Percentiles rank a stretch among this genome's conserved stretches.
Conservation (phyloP, 345 rosid species). For the Zanthoxylum bungeanum region DNA sequence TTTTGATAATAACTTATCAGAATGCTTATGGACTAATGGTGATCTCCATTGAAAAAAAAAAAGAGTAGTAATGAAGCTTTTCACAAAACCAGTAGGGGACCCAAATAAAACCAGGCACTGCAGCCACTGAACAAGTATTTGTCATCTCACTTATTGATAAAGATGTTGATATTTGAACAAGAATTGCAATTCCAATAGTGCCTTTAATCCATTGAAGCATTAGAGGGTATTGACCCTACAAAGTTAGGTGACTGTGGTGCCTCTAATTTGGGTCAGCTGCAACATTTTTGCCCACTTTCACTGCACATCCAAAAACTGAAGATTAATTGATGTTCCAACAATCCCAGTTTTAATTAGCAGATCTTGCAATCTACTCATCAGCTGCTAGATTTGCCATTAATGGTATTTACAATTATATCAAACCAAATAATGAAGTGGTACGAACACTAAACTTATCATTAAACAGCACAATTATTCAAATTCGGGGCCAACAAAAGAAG, state of each 20-base stretch:
- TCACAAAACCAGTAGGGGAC: too few species aligned
- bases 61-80: not conserved
- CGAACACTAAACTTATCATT: slow-evolving; percentile 13
- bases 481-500: slow-evolving; percentile 20
- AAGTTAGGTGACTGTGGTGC: slow-evolving; percentile 2
- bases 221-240: slow-evolving; percentile 11
- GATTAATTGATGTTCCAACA: not conserved
- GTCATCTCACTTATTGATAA: not conserved
- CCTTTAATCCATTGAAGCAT: not conserved
- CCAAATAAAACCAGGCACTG: too few species aligned
- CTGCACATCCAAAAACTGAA: not conserved
- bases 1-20: not conserved
- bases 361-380: slow-evolving; percentile 25
- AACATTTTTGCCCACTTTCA: not conserved
- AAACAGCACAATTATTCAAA: slow-evolving; percentile 4
- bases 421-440: slow-evolving; percentile 20
- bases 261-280: not conserved
- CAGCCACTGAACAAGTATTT: too few species aligned
- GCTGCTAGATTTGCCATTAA: slow-evolving; percentile 15
- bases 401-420: slow-evolving; percentile 10
- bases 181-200: not conserved
- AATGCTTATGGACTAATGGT: not conserved
- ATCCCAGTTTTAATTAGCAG: slow-evolving; percentile 18
- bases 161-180: not conserved
- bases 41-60: not conserved